These are phyloP conservation scores for Paramyrothecium roridum DNA, from an alignment of 2,329 filamentous ascomycete genomes.

Conservation along the genomic window DNA sequence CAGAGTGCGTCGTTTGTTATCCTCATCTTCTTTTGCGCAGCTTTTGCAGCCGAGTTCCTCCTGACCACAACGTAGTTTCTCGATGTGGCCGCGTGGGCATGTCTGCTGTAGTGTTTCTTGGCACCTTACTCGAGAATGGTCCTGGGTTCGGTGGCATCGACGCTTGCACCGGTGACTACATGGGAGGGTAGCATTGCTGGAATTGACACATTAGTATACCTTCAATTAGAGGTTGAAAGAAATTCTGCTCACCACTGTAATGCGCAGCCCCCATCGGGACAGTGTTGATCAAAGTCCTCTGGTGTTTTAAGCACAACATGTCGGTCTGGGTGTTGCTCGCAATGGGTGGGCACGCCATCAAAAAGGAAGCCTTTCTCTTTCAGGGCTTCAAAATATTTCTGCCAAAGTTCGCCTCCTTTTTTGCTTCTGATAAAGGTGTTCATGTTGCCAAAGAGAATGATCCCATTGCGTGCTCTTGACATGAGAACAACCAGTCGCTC, in stretches of 20 bases:
- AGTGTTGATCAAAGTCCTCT: constrained; percentile 57
- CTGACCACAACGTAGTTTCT: constrained; percentile 41
- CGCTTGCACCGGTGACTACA: constrained; percentile 61
- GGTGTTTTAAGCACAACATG: constrained; percentile 42
- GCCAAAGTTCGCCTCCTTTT: constrained; percentile 44
- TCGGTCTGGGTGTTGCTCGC: constrained; percentile 55
- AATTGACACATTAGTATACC: too few species aligned
- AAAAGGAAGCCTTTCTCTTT: constrained; percentile 49
- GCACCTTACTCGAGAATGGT: constrained; percentile 51
- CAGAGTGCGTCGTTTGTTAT: constrained; percentile 36
- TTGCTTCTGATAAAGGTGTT: constrained; percentile 61
- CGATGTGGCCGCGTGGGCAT: constrained; percentile 51
- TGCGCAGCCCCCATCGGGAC: constrained; percentile 68
- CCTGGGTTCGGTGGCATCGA: constrained; percentile 58
- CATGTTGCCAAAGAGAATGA: constrained; percentile 70
- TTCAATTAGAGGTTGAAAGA: too few species aligned
- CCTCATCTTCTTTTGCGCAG: constrained; percentile 50
- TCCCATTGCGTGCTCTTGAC: constrained; percentile 60
- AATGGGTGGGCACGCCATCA: constrained; percentile 58
- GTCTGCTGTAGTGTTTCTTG: constrained; percentile 29
- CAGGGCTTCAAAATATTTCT: constrained; percentile 52
- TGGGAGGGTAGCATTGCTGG: constrained; percentile 46
- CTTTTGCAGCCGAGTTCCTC: constrained; percentile 37
- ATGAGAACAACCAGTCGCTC: constrained; percentile 69
- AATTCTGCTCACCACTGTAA: constrained; percentile 62